Conservation (phyloP, 305 asterid species). For the Euphrasia arctica region DNA sequence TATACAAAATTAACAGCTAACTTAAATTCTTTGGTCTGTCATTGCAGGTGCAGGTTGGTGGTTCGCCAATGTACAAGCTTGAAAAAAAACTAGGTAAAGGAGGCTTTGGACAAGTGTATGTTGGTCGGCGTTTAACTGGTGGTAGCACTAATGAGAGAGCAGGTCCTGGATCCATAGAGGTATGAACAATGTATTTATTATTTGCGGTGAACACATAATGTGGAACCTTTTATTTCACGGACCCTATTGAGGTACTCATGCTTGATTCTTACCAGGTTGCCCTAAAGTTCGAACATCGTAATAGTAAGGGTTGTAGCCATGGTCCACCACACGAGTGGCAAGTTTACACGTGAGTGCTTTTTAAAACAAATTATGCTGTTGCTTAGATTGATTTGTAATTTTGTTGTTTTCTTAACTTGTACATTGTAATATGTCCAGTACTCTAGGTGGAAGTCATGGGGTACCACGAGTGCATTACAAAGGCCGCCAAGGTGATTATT, state of each 20-base stretch:
- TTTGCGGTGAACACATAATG: conserved; percentile 18
- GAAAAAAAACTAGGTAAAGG: conserved; percentile 91
- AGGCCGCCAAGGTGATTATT: conserved; percentile 85
- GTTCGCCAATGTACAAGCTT: conserved; percentile 66
- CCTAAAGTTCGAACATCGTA: conserved; percentile 76
- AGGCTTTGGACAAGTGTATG: conserved; percentile 91
- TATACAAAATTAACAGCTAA: conserved; percentile 7
- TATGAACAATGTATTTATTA: conserved; percentile 22
- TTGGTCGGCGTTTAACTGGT: conserved; percentile 73
- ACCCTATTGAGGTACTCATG: background rate
- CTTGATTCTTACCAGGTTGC: conserved; percentile 57
- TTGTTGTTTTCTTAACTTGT: conserved; percentile 18
- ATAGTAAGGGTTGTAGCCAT: conserved; percentile 81
- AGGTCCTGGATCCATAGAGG: conserved; percentile 69
- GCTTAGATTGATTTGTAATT: conserved; percentile 17
- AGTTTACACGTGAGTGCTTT: conserved; percentile 70
- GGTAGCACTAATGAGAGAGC: conserved; percentile 45
- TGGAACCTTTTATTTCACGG: background rate
- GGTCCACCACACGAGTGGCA: conserved; percentile 94
- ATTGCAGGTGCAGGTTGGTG: conserved; percentile 82
- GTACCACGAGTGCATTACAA: conserved; percentile 83
- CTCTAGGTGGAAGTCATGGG: conserved; percentile 87
- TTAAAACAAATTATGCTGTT: conserved; percentile 7
- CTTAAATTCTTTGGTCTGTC: conserved; percentile 2
- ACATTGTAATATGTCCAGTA: conserved; percentile 39